These are phyloP conservation scores for Hypsizygus ulmarius DNA, from an alignment of 1,284 basidiomycete genomes.

Conservation along the genomic window DNA sequence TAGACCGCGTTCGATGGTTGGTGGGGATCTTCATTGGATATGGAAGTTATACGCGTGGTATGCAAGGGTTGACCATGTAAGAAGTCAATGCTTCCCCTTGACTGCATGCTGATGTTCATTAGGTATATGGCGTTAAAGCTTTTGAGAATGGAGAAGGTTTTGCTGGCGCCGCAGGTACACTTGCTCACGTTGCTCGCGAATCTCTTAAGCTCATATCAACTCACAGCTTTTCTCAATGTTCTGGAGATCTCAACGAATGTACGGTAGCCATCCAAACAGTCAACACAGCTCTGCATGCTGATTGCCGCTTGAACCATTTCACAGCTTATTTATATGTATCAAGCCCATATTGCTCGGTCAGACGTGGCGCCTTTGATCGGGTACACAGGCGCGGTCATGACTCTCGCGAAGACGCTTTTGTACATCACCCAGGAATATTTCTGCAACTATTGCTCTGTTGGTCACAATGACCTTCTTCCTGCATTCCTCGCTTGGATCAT, in stretches of 20 bases:
- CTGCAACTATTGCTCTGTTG: conserved; percentile 44
- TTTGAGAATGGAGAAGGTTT: conserved; percentile 52
- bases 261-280: conserved; percentile 8
- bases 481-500: conserved; percentile 46
- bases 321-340: conserved; percentile 43
- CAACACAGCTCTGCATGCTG: conserved; percentile 6
- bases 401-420: conserved; percentile 51
- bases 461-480: conserved; percentile 44
- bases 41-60: conserved; percentile 53
- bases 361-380: conserved; percentile 35
- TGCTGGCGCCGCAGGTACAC: conserved; percentile 49
- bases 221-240: conserved; percentile 50
- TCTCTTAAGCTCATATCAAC: conserved; percentile 3
- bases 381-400: conserved; percentile 50
- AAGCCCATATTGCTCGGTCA: conserved; percentile 24
- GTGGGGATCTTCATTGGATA: conserved; percentile 56
- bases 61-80: conserved; percentile 47
- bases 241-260: conserved; percentile 51
- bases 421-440: conserved; percentile 49
- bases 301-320: conserved; percentile 1
- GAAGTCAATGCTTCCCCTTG: conserved; percentile 14
- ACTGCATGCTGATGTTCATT: conserved; percentile 7
- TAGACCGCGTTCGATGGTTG: conserved; percentile 48
- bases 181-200: conserved; percentile 12
- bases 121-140: conserved; percentile 48